A percentile compares a stretch with the other conserved stretches of the same genome.
Conservation (phyloP, 345 rosid genomes). For the thale cress (Arabidopsis thaliana) region DNA sequence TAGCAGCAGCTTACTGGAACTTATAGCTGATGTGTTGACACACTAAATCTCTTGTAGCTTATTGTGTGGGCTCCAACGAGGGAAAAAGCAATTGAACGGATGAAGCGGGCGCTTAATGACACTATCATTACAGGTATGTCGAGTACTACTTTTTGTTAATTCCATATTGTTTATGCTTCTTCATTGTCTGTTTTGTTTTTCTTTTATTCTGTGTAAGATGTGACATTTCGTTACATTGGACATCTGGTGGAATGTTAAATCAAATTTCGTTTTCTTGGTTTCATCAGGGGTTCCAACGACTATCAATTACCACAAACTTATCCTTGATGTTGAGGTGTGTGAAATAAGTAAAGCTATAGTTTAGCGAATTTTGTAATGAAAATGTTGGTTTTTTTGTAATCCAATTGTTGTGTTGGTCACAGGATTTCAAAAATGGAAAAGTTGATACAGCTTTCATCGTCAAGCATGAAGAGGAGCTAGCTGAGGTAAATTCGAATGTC, state of each 20-base stretch:
- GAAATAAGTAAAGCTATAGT: constrained; percentile 11
- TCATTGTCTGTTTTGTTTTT: not conserved
- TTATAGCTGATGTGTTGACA: constrained; percentile 9
- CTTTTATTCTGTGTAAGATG: not conserved
- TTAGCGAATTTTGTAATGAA: not conserved
- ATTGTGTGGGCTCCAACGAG: constrained; percentile 99
- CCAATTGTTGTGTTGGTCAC: constrained; percentile 24
- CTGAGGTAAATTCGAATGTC: constrained; percentile 55
- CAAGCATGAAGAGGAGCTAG: constrained; percentile 89
- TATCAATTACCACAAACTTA: constrained; percentile 92
- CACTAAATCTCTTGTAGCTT: constrained; percentile 58
- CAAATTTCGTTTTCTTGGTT: constrained; percentile 9
- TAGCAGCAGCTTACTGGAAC: not conserved
- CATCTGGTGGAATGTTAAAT: constrained; percentile 1
- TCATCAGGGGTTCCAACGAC: constrained; percentile 93
- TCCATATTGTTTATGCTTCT: not conserved
- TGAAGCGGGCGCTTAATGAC: constrained; percentile 98
- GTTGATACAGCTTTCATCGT: constrained; percentile 99
- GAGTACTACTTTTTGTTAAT: not conserved
- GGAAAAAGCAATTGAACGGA: constrained; percentile 95
- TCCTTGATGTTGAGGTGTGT: constrained; percentile 91
- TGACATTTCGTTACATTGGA: not conserved
- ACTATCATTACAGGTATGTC: constrained; percentile 80
- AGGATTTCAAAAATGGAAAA: constrained; percentile 95
- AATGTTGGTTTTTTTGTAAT: constrained; percentile 16